Percentiles rank a stretch among this genome's conserved stretches.
phyloP scores from a whole-genome alignment of 2,329 filamentous ascomycete species.

The Juglanconis oblonga region DNA sequence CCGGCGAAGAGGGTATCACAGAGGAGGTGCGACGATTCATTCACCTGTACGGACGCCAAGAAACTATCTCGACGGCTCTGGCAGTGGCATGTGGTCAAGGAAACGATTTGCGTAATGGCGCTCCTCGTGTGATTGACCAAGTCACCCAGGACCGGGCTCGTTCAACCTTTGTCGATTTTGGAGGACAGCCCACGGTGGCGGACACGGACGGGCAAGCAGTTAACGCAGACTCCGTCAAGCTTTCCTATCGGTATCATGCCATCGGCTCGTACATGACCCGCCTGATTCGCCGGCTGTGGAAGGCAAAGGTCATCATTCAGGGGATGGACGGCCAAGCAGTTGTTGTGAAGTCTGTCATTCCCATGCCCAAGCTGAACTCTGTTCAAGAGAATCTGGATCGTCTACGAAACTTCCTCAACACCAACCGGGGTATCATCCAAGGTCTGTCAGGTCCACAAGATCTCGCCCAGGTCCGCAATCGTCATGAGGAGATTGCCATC shows the following conservation, averaged over 20 bases:
- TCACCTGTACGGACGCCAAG: conserved; percentile 78
- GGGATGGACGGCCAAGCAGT: conserved; percentile 52
- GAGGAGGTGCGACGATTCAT: conserved; percentile 81
- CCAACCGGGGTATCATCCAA: conserved; percentile 90
- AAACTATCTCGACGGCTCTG: conserved; percentile 85
- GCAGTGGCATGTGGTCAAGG: conserved; percentile 95
- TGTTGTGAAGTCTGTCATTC: conserved; percentile 64
- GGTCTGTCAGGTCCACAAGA: conserved; percentile 89
- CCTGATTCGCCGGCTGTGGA: conserved; percentile 88
- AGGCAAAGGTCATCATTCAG: conserved; percentile 65
- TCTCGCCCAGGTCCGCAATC: conserved; percentile 70
- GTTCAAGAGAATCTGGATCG: conserved; percentile 80
- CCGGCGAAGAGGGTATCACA: conserved; percentile 77
- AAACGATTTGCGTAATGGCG: conserved; percentile 68
- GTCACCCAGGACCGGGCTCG: conserved; percentile 82
- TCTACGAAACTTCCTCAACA: conserved; percentile 75
- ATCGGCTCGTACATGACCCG: conserved; percentile 84
- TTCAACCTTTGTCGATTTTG: conserved; percentile 86
- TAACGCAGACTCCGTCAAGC: conserved; percentile 76
- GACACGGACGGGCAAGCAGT: conserved; percentile 71
- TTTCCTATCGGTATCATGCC: conserved; percentile 86
- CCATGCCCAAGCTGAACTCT: conserved; percentile 63
- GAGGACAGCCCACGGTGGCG: conserved; percentile 80
- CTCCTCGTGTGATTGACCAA: conserved; percentile 76
- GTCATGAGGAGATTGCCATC: conserved; percentile 86